Evolutionary conservation across 306 rosid genomes (phyloP).

Genomic region (Betula pendula): DNA sequence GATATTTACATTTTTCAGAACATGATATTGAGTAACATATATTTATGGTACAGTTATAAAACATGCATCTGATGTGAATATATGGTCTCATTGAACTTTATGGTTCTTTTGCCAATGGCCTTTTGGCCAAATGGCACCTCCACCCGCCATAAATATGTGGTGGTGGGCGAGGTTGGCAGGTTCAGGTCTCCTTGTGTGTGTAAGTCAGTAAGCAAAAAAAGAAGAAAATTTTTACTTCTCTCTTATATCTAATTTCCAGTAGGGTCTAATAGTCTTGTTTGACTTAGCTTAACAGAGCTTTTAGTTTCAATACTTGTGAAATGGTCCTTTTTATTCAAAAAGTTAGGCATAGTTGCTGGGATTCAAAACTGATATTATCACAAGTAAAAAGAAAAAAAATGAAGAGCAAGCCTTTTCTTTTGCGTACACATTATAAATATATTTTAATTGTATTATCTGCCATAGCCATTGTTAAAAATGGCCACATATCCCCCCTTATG

Average conservation of each 20-base stretch:
- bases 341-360: background rate
- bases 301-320: background rate
- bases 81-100: background rate
- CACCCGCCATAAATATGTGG: background rate
- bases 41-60: background rate
- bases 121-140: background rate
- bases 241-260: background rate
- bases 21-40: background rate
- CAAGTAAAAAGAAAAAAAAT: background rate
- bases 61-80: background rate
- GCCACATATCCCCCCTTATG: background rate
- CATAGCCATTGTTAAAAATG: background rate
- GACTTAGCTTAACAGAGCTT: background rate
- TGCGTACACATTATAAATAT: background rate
- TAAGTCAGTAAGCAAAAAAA: background rate
- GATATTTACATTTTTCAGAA: background rate
- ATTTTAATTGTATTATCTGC: background rate
- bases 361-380: background rate
- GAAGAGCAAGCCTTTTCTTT: background rate
- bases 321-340: background rate
- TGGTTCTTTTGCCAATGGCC: background rate
- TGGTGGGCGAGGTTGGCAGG: background rate
- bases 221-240: background rate
- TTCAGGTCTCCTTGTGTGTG: background rate
- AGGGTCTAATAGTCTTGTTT: background rate